phyloP scores from a whole-genome alignment of 2,329 filamentous ascomycete species.

The Paraphoma chrysanthemicola region DNA sequence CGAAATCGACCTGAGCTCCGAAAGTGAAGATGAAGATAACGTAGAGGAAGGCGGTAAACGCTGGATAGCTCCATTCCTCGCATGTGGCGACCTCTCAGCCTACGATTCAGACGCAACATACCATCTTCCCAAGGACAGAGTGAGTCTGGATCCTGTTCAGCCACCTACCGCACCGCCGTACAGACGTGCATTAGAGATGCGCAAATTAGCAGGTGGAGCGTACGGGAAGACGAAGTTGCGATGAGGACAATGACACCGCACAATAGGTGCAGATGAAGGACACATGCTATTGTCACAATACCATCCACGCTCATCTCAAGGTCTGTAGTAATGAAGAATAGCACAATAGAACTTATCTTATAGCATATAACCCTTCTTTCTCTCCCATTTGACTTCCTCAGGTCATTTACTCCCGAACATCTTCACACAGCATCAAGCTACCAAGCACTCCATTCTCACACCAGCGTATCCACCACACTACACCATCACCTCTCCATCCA shows the following conservation, averaged over 20 bases:
- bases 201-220: conserved; percentile 76
- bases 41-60: conserved; percentile 57
- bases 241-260: not conserved
- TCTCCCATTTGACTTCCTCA: not conserved
- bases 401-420: not conserved
- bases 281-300: not conserved
- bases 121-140: conserved; percentile 81
- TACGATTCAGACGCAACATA: conserved; percentile 98
- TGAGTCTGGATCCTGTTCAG: conserved; percentile 90
- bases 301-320: not conserved
- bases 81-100: conserved; percentile 93
- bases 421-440: not conserved
- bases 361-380: not conserved
- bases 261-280: not conserved
- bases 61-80: conserved; percentile 95
- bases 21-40: conserved; percentile 47
- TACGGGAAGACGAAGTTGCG: conserved; percentile 72
- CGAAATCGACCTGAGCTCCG: conserved; percentile 56
- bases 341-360: not conserved
- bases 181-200: conserved; percentile 85
- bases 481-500: not conserved
- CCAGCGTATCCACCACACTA: not conserved
- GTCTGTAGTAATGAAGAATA: not conserved
- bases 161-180: conserved; percentile 96
- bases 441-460: not conserved